Base-by-base conservation (phyloP, 192 early-diverging fungal species). In the Dissophora globulifera region DNA sequence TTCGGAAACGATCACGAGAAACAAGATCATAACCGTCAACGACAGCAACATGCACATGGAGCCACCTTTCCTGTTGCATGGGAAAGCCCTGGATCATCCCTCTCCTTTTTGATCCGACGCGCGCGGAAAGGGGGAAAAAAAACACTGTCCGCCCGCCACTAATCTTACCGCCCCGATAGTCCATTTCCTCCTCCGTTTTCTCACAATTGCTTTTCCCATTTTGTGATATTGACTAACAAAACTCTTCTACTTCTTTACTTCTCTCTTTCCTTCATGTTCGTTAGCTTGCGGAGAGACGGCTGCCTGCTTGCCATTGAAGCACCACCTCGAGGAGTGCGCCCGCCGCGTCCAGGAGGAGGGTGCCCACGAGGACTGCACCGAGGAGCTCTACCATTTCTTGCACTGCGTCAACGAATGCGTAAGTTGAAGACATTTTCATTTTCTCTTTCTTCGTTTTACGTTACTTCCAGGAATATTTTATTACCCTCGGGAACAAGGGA, bases 361-460 rank as follows among this genome's bases (percentile, higher is more conserved):
- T 50, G 86, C 91, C 19, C 78, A 84, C 25, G 92, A 93, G 82
- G 87, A 82, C 84, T 93, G 92, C 84, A 86, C 83, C 58, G 92
- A 93, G 67, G 92, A 93, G 82, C 72, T 93, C 58, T 88, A 91
- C 67, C 92, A 92, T 84, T 88, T 93, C 67, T 79, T 92, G 84
- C 90, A 93, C 84, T 91, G 90, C 72, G 91, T 89, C 47, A 89
- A 91, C 78, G 66, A 87, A 50, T 93, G 92, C 79, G 91, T 92
- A 91, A 88, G 89, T 92, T 62, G 41, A n/a, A n/a, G n/a, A n/a
- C n/a, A n/a, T 10, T n/a, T 30, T 20, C 27, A 16, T n/a, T 26
- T n/a, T n/a, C n/a, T n/a, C n/a, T n/a, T n/a, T n/a, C n/a, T n/a
- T n/a, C n/a, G n/a, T n/a, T n/a, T n/a, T n/a, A n/a, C 20, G 8